phyloP scores from a whole-genome alignment of 2,329 filamentous ascomycete genomes.

The Exutisphaerella laricina region DNA sequence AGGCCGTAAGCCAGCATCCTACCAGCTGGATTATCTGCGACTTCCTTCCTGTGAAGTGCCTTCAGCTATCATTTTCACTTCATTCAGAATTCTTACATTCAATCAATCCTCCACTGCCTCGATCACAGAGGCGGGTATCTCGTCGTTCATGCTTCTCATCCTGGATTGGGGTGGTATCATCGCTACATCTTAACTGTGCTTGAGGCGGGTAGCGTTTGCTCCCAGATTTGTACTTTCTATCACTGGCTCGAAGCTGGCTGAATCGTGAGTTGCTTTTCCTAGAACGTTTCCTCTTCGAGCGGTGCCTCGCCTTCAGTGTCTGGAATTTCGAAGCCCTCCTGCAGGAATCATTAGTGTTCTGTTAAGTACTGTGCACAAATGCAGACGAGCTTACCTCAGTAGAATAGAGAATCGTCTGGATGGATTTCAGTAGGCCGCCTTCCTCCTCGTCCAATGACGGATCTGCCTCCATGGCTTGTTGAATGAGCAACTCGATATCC shows the following conservation, averaged over 20 bases:
- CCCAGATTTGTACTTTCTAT: too few species aligned
- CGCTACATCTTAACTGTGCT: too few species aligned
- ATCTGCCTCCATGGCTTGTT: constrained; percentile 87
- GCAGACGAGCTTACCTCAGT: constrained; percentile 59
- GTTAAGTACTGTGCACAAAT: background rate
- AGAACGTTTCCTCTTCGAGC: constrained; percentile 78
- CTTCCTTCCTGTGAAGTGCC: too few species aligned
- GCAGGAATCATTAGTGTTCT: constrained; percentile 8
- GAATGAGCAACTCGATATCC: constrained; percentile 91
- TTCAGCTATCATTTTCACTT: too few species aligned
- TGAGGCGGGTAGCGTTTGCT: too few species aligned
- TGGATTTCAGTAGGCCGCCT: constrained; percentile 85
- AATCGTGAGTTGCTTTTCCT: constrained; percentile 6
- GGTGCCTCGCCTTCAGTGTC: constrained; percentile 56
- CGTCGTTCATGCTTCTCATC: too few species aligned
- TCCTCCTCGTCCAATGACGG: constrained; percentile 93
- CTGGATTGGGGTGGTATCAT: too few species aligned
- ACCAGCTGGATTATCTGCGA: too few species aligned
- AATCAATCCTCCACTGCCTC: too few species aligned
- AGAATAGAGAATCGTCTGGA: constrained; percentile 94
- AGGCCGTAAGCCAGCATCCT: too few species aligned
- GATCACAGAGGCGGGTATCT: too few species aligned
- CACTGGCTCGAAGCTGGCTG: background rate
- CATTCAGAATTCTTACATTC: too few species aligned
- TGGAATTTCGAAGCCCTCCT: constrained; percentile 74